phyloP scores from a whole-genome alignment of 495 filamentous ascomycete species.

The Parathielavia appendiculata region DNA sequence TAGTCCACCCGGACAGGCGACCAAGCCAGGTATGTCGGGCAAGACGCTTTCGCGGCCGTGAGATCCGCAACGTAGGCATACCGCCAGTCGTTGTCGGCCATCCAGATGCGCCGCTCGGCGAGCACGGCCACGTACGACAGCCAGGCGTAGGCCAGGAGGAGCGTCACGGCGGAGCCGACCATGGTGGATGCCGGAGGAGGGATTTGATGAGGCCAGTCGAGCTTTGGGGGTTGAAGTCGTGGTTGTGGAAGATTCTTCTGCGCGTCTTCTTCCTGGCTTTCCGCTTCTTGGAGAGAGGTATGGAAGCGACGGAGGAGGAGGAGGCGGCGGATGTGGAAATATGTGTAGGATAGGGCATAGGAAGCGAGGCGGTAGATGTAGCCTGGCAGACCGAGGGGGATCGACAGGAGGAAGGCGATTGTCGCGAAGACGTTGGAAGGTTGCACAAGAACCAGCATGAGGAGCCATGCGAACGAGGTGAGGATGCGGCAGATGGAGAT shows the following conservation, averaged over 20 bases:
- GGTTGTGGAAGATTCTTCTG: not conserved
- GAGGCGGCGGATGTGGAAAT: not conserved
- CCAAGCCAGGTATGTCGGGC: slow-evolving; percentile 17
- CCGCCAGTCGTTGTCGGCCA: slow-evolving; percentile 19
- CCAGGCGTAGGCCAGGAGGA: slow-evolving; percentile 3
- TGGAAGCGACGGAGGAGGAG: not conserved
- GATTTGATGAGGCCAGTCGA: not conserved
- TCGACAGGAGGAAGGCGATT: not conserved
- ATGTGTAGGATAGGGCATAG: not conserved
- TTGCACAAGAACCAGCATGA: slow-evolving; percentile 19
- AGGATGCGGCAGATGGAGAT: slow-evolving; percentile 19
- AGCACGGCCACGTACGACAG: slow-evolving; percentile 19
- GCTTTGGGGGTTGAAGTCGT: not conserved
- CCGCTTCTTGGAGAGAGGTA: too few species aligned
- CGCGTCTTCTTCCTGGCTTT: not conserved
- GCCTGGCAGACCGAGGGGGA: slow-evolving; percentile 3
- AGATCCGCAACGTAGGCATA: slow-evolving; percentile 17
- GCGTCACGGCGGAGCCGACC: slow-evolving; percentile 4
- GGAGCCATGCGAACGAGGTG: slow-evolving; percentile 22
- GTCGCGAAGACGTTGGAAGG: slow-evolving; percentile 18
- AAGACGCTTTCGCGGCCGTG: not conserved
- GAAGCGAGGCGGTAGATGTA: slow-evolving; percentile 1
- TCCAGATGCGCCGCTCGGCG: slow-evolving; percentile 22
- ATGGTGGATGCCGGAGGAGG: slow-evolving; percentile 1
- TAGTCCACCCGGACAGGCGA: slow-evolving; percentile 17